Evolutionary conservation across 345 rosid genomes (phyloP).

Genomic region (Melaleuca quinquenervia): DNA sequence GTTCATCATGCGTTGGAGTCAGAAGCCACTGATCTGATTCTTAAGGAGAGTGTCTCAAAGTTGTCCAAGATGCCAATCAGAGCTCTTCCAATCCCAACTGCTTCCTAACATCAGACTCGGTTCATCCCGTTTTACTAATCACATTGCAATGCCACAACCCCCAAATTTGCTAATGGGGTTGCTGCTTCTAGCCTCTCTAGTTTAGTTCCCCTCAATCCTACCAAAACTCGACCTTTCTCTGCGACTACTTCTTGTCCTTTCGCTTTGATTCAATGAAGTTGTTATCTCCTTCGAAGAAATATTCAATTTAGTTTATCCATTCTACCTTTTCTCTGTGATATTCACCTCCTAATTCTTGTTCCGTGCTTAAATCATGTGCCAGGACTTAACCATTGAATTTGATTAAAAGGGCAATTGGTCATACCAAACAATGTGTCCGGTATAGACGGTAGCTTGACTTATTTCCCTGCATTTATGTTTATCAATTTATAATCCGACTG

Average conservation of each 20-base stretch:
- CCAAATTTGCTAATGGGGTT: not conserved
- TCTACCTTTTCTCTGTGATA: not conserved
- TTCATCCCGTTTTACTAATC: not conserved
- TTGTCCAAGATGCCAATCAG: not conserved
- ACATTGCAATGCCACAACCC: not conserved
- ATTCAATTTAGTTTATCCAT: not conserved
- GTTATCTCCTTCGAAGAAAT: not conserved
- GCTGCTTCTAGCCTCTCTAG: not conserved
- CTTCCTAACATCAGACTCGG: not conserved
- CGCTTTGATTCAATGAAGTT: not conserved
- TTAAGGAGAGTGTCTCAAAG: not conserved
- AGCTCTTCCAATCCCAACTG: not conserved
- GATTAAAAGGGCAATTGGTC: not conserved
- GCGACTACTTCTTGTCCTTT: accelerated
- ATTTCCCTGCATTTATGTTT: not conserved
- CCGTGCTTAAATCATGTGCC: not conserved
- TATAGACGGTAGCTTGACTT: not conserved
- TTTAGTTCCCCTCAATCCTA: not conserved
- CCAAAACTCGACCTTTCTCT: not conserved
- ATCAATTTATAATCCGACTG: not conserved
- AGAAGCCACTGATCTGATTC: not conserved
- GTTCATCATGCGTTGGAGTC: not conserved
- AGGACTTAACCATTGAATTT: not conserved
- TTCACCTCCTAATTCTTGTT: not conserved
- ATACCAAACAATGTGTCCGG: not conserved